Evolutionary conservation across 306 rosid genomes (phyloP).

Genomic region (Dalbergia oliveri): DNA sequence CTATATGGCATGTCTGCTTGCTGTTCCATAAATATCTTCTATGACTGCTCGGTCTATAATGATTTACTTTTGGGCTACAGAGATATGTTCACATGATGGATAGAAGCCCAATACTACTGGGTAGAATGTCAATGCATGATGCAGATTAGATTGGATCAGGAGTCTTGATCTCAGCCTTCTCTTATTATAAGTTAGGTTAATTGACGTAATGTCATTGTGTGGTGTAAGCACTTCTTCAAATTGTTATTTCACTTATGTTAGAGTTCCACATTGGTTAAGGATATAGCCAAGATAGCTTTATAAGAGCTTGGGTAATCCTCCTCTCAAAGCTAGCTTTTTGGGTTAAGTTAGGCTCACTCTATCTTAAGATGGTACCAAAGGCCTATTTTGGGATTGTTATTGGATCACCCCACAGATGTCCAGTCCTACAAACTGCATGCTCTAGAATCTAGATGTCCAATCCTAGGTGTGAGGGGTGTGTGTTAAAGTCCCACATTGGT

Average conservation of each 20-base stretch:
- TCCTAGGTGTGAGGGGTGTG: too few species aligned
- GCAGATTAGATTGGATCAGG: slow-evolving; percentile 21
- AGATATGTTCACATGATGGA: not conserved
- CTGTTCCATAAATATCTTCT: slow-evolving; percentile 25
- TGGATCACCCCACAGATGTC: too few species aligned
- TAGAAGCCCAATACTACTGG: slow-evolving; percentile 19
- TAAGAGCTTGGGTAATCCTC: too few species aligned
- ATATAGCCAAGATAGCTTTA: too few species aligned
- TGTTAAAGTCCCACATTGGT: too few species aligned
- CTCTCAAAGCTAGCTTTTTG: too few species aligned
- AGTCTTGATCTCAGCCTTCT: slow-evolving; percentile 26
- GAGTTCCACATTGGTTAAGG: too few species aligned
- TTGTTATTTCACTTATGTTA: not conserved
- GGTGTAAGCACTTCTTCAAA: slow-evolving; percentile 27
- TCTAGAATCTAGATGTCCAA: too few species aligned
- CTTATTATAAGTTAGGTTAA: not conserved
- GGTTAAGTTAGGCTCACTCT: too few species aligned
- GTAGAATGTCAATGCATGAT: not conserved
- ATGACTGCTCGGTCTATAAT: not conserved
- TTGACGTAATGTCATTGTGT: not conserved
- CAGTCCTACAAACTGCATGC: too few species aligned
- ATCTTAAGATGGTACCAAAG: too few species aligned
- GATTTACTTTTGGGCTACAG: slow-evolving; percentile 22
- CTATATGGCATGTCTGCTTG: slow-evolving; percentile 5
- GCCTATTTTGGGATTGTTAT: too few species aligned